phyloP scores from a whole-genome alignment of 345 rosid species.

The Cardamine resedifolia region DNA sequence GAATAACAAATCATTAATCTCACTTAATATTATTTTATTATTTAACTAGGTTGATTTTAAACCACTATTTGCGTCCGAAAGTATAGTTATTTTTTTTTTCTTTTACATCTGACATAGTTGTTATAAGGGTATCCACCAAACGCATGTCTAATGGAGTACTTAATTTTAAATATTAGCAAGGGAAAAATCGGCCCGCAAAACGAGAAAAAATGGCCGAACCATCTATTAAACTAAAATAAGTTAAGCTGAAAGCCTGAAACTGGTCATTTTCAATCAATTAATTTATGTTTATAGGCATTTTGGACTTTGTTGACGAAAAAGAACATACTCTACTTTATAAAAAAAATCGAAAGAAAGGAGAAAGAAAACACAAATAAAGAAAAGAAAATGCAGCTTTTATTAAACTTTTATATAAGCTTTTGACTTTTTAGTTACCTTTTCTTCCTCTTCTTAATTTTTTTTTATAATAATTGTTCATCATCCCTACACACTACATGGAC shows the following conservation, averaged over 20 bases:
- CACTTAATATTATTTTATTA: too few species aligned
- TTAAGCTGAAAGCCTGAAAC: not conserved
- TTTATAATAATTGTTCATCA: conserved; percentile 29
- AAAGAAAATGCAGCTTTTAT: conserved; percentile 24
- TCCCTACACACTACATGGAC: conserved; percentile 23
- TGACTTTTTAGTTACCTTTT: conserved; percentile 25
- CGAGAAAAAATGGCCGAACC: conserved; percentile 11
- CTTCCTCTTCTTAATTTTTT: conserved; percentile 9
- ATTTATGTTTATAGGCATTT: conserved; percentile 14
- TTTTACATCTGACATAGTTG: too few species aligned
- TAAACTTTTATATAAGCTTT: conserved; percentile 24
- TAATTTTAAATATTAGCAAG: not conserved
- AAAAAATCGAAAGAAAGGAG: not conserved
- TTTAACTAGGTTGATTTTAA: too few species aligned
- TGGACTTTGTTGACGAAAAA: conserved; percentile 22
- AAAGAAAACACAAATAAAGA: not conserved
- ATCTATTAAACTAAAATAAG: conserved; percentile 5
- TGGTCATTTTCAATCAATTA: conserved; percentile 24
- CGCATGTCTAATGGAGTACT: conserved; percentile 3
- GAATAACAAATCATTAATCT: too few species aligned
- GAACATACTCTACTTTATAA: conserved; percentile 8
- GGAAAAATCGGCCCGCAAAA: not conserved
- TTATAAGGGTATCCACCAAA: not conserved
- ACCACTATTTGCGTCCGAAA: too few species aligned
- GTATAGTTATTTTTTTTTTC: too few species aligned